Base-by-base conservation (phyloP, 176 grass and related monocot species). In the Bothriochloa decipiens region DNA sequence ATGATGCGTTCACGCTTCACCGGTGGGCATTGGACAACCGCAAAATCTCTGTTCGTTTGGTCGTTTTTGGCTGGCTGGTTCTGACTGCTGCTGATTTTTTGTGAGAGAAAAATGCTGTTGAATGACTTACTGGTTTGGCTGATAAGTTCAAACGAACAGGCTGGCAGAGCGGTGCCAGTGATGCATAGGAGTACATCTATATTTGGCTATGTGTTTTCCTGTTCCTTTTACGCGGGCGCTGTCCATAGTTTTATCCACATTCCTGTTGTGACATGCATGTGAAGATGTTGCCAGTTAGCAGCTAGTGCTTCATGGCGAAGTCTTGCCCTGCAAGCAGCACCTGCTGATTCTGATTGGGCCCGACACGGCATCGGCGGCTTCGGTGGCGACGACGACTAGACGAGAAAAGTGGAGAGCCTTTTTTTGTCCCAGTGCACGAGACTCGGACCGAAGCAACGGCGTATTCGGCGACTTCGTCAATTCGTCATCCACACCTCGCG, bases 301-400 rank as follows among this genome's bases (percentile, higher is more conserved):
- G 9, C 58, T 8, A 25, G 42, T 66, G 77, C 62, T 80, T 49
- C 41, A 35, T 28, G 42, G 17, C 22, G 64, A 81, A 81, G 65
- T 40, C 65, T 70, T 55, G 46, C 15, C 13, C 12, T 26, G 65
- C 43, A 37, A 70, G 29, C 16, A 16, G 26, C 13, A 36, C 5
- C 28, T 33, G 47, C 18, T 20, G 49, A 25, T 28, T 40, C 35
- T 36, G 35, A 36, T 5, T 17, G 67, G 60, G 49, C 67, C 33
- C 49, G 29, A 47, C 12, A 69, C 20, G 6, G 64, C 65, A 55
- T 81, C n/a, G 47, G n/a, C 43, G 22, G 4, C 35, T 81, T 68
- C 7, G 29, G 18, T 11, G 20, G 36, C 25, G 6, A 22, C 18
- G 23, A 39, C 45, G 45, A 47, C 12, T 47, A 15, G 45, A 47